Evolutionary conservation across 257 asterid genomes (phyloP).

Genomic region (Eucommia ulmoides): DNA sequence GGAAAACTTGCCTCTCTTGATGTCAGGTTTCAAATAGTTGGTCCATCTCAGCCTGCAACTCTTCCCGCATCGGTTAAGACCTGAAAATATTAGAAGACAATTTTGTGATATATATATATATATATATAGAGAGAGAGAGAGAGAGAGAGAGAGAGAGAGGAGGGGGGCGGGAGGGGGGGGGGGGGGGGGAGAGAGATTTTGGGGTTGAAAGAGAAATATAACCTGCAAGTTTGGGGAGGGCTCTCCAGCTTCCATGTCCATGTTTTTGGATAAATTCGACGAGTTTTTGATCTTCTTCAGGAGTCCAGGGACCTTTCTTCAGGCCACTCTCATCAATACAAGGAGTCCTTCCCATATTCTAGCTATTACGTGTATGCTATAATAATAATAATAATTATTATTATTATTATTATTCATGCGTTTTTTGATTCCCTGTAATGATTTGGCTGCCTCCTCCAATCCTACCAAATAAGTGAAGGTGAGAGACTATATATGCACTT

Average conservation of each 20-base stretch:
- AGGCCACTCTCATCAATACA: background rate
- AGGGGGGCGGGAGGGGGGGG: too few species aligned
- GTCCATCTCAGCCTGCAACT: background rate
- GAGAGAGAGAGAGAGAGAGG: too few species aligned
- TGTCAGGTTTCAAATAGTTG: background rate
- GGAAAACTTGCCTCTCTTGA: background rate
- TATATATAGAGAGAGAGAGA: background rate
- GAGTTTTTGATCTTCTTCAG: background rate
- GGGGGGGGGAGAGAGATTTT: too few species aligned
- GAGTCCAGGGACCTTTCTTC: background rate
- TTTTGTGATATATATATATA: too few species aligned
- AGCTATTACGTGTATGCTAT: too few species aligned
- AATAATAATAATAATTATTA: too few species aligned
- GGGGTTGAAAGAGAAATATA: background rate
- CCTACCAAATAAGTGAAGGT: too few species aligned
- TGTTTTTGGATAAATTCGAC: background rate
- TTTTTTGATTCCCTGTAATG: too few species aligned
- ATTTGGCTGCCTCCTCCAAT: too few species aligned
- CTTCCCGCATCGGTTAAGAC: background rate
- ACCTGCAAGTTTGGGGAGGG: background rate
- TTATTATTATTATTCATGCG: too few species aligned
- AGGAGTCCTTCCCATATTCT: too few species aligned
- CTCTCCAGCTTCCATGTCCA: background rate
- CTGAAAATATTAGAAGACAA: background rate
- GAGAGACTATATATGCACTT: too few species aligned